These are phyloP conservation scores for Curvularia sp. DNA, from an alignment of 2,329 filamentous ascomycete species.

Conservation along the genomic window DNA sequence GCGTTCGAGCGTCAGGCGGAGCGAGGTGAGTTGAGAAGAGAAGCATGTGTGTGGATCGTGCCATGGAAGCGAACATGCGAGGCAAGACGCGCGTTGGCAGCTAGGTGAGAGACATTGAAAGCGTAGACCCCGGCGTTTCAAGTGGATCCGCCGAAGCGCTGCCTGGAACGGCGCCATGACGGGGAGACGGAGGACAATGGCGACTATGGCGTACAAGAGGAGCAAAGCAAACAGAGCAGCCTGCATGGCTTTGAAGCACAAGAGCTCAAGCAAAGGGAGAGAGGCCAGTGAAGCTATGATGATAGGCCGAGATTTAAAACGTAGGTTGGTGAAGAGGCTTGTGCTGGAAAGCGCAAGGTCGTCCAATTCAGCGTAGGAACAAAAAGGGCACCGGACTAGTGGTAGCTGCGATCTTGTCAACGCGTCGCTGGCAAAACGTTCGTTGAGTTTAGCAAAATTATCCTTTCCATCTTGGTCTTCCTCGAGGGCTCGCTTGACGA, in stretches of 20 bases:
- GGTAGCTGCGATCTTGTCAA: slow-evolving; percentile 76
- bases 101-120: slow-evolving; percentile 77
- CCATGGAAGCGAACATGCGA: slow-evolving; percentile 84
- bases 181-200: slow-evolving; percentile 35
- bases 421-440: slow-evolving; percentile 77
- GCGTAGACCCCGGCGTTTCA: slow-evolving; percentile 73
- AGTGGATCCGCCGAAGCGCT: slow-evolving; percentile 71
- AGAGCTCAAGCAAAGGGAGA: slow-evolving; percentile 43
- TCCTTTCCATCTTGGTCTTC: slow-evolving; percentile 74
- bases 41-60: slow-evolving; percentile 88
- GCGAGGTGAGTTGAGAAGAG: slow-evolving; percentile 73
- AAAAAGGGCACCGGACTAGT: slow-evolving; percentile 87
- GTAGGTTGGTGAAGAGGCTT: slow-evolving; percentile 37
- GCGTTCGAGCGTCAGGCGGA: slow-evolving; percentile 88
- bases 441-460: slow-evolving; percentile 76
- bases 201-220: slow-evolving; percentile 37
- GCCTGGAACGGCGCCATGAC: slow-evolving; percentile 58
- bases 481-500: slow-evolving; percentile 75
- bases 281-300: slow-evolving; percentile 36
- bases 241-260: slow-evolving; percentile 54
- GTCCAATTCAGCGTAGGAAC: slow-evolving; percentile 88
- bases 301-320: slow-evolving; percentile 44
- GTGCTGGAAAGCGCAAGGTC: slow-evolving; percentile 45
- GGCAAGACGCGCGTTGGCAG: slow-evolving; percentile 77
- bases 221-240: slow-evolving; percentile 64